These are phyloP conservation scores for Aspergillus persii DNA, from an alignment of 2,329 filamentous ascomycete species.

Conservation along the genomic window DNA sequence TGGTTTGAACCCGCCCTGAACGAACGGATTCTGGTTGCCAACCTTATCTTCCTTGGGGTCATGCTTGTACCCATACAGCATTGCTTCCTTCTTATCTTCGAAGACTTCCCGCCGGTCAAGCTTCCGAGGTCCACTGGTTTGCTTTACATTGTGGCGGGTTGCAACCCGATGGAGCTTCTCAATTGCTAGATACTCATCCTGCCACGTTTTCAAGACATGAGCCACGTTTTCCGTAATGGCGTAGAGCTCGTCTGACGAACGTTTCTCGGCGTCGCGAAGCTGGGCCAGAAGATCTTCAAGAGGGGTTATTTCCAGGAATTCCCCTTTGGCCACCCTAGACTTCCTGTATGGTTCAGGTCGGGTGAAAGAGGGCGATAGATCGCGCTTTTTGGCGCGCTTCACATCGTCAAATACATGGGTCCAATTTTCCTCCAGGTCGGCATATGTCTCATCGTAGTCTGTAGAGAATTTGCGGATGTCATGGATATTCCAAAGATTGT, in stretches of 20 bases:
- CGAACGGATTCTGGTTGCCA: conserved; percentile 57
- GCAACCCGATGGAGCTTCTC: conserved; percentile 49
- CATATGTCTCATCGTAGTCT: conserved; percentile 32
- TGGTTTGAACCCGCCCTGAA: conserved; percentile 50
- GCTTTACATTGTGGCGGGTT: conserved; percentile 51
- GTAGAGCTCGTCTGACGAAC: conserved; percentile 55
- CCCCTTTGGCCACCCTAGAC: conserved; percentile 27
- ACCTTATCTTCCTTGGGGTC: conserved; percentile 47
- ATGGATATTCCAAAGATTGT: conserved; percentile 38
- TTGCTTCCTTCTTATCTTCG: conserved; percentile 61
- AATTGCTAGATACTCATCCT: conserved; percentile 57
- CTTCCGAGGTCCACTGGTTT: conserved; percentile 51
- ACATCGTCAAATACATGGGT: conserved; percentile 31
- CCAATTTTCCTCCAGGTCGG: conserved; percentile 34
- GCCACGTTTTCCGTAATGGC: conserved; percentile 55
- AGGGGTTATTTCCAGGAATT: conserved; percentile 37
- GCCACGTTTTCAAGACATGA: conserved; percentile 53
- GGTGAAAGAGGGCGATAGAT: conserved; percentile 20
- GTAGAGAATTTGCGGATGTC: conserved; percentile 33
- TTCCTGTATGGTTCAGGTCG: conserved; percentile 37
- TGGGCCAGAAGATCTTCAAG: conserved; percentile 37
- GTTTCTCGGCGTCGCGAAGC: conserved; percentile 37
- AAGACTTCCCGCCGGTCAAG: conserved; percentile 50
- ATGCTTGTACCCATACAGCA: conserved; percentile 59
- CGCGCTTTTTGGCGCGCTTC: conserved; percentile 30